Evolutionary conservation across 148 eudicot species (phyloP).

Genomic region (Rhododendron molle): DNA sequence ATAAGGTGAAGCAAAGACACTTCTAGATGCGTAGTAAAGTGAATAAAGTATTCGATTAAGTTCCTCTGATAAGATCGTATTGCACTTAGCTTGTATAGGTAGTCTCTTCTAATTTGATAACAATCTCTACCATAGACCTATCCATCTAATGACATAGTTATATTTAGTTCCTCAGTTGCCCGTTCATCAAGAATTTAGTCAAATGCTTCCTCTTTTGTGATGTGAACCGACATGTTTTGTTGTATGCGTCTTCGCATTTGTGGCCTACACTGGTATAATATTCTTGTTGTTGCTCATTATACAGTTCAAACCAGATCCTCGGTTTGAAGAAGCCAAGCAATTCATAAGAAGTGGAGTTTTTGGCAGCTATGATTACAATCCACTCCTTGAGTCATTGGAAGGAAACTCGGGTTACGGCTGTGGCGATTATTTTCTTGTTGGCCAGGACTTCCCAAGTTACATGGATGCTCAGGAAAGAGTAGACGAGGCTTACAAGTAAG

Average conservation of each 20-base stretch:
- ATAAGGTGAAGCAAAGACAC: background rate
- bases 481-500: conserved; percentile 98
- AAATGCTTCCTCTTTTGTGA: background rate
- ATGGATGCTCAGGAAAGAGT: conserved; percentile 89
- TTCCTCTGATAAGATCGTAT: background rate
- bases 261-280: background rate
- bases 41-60: background rate
- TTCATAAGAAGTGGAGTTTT: conserved; percentile 88
- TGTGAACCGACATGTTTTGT: background rate
- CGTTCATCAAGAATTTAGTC: background rate
- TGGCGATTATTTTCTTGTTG: conserved; percentile 94
- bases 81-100: background rate
- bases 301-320: conserved; percentile 95
- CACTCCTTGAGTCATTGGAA: conserved; percentile 92
- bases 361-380: conserved; percentile 92
- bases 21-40: background rate
- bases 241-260: background rate
- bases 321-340: conserved; percentile 59
- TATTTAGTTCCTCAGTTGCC: background rate
- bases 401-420: conserved; percentile 90
- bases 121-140: background rate
- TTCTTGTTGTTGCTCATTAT: conserved; percentile 12
- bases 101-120: background rate
- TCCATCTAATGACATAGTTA: background rate
- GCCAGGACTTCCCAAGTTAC: conserved; percentile 90